These are phyloP conservation scores for Porodaedalea pini DNA, from an alignment of 1,284 basidiomycete genomes.

Conservation along the genomic window DNA sequence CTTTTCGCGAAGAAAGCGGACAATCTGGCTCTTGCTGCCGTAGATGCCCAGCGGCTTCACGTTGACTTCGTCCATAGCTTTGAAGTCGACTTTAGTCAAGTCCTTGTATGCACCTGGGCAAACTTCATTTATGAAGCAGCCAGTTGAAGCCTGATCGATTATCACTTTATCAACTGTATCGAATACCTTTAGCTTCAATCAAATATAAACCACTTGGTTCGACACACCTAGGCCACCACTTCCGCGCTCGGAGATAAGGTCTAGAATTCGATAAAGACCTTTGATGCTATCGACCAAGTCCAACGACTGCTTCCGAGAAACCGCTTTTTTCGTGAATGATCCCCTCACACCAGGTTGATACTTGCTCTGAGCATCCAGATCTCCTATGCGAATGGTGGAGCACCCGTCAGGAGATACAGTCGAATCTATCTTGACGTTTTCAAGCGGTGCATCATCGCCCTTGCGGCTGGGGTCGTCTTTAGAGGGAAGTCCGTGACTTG, in stretches of 20 bases:
- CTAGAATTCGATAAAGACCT: conserved; percentile 49
- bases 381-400: background rate
- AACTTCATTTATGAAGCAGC: conserved; percentile 42
- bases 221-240: conserved; percentile 46
- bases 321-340: background rate
- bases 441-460: too few relatives aligned
- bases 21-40: conserved; percentile 48
- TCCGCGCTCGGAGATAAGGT: conserved; percentile 48
- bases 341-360: too few relatives aligned
- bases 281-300: conserved; percentile 33
- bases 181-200: background rate
- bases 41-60: conserved; percentile 54
- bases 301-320: background rate
- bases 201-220: background rate
- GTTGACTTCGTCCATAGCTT: conserved; percentile 38
- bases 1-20: conserved; percentile 38
- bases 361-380: background rate
- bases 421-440: too few relatives aligned
- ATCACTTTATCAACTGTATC: conserved; percentile 54
- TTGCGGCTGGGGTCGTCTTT: too few relatives aligned
- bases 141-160: conserved; percentile 47
- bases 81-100: conserved; percentile 52
- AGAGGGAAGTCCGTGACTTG: too few relatives aligned
- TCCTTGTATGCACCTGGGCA: conserved; percentile 46
- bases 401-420: too few relatives aligned